Conservation (phyloP, 129 eudicot species). For the Helichrysum umbraculigerum region DNA sequence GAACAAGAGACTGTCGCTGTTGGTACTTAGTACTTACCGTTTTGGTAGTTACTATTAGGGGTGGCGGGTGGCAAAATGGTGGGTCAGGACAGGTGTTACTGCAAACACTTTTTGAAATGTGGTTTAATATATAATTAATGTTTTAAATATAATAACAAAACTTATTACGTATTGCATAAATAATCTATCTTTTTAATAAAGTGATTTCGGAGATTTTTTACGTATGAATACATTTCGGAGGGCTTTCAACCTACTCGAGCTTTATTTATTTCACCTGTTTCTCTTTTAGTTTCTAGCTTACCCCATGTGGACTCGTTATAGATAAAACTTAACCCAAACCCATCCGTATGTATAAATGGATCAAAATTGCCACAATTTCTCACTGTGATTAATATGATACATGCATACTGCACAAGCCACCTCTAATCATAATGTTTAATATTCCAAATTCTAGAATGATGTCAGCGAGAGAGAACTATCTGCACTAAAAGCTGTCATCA, state of each 20-base stretch:
- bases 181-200: neutral
- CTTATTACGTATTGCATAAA: neutral
- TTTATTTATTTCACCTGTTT: neutral
- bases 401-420: neutral
- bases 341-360: neutral
- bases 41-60: neutral
- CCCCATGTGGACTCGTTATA: neutral
- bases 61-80: neutral
- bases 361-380: neutral
- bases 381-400: neutral
- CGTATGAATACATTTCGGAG: neutral
- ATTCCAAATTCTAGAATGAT: conserved; percentile 45
- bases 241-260: neutral
- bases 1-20: neutral
- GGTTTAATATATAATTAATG: neutral
- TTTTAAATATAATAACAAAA: neutral
- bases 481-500: conserved; percentile 85
- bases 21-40: neutral
- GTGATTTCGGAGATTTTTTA: neutral
- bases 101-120: neutral
- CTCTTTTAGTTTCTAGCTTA: neutral
- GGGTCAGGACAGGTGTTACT: neutral
- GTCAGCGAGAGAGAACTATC: conserved; percentile 85
- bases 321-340: neutral
- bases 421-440: conserved; percentile 1